phyloP scores from a whole-genome alignment of 805 yeast genomes.

The Monosporozyma aerobia region DNA sequence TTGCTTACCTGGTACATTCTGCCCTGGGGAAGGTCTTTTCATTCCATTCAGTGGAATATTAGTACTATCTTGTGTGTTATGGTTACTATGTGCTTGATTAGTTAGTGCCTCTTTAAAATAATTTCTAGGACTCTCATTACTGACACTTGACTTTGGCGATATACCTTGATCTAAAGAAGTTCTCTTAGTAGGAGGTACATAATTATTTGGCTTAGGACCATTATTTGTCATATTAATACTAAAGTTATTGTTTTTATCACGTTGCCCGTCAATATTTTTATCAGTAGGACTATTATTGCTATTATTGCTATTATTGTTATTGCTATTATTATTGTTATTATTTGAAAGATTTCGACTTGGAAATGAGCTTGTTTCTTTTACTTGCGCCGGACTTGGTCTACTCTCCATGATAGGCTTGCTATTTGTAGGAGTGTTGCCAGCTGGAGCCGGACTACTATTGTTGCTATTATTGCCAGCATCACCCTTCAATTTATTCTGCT shows the following conservation, averaged over 20 bases:
- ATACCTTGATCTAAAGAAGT: background rate
- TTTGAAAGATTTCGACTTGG: conserved; percentile 7
- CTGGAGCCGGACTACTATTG: background rate
- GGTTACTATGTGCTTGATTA: conserved; percentile 4
- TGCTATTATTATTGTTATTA: background rate
- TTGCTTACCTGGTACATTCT: conserved; percentile 4
- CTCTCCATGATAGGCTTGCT: background rate
- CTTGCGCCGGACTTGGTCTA: background rate
- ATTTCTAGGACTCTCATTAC: background rate
- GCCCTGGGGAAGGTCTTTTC: conserved; percentile 13
- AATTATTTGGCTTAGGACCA: background rate
- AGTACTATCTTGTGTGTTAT: background rate
- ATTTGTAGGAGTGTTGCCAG: background rate
- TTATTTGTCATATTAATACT: background rate
- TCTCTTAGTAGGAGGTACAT: background rate
- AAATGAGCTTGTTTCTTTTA: background rate
- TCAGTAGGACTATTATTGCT: background rate
- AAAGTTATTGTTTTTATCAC: background rate
- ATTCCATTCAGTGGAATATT: background rate
- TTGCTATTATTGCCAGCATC: background rate
- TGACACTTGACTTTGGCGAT: background rate
- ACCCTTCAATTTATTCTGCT: conserved; percentile 6
- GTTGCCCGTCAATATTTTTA: background rate
- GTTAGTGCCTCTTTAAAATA: background rate
- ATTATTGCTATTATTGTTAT: background rate